These are phyloP conservation scores for Quercus berberidifolia DNA, from an alignment of 306 rosid genomes.

Conservation along the genomic window DNA sequence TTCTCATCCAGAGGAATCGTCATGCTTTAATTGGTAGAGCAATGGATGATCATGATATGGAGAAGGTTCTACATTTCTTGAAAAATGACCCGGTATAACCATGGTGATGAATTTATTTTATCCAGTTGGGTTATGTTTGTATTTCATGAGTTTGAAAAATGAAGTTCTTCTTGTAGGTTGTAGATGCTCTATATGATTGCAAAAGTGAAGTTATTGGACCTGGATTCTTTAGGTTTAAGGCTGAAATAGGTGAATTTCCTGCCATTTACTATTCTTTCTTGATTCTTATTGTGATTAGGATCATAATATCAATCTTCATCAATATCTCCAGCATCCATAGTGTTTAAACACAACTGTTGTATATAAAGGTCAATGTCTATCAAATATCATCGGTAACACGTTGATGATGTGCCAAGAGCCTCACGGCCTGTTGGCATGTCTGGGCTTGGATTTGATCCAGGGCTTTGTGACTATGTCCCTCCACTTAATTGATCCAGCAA, in stretches of 20 bases:
- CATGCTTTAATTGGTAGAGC: slow-evolving; percentile 99
- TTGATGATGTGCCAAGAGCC: neutral
- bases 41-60: slow-evolving; percentile 90
- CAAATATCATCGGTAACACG: neutral
- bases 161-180: slow-evolving; percentile 53
- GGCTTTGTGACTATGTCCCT: too few species aligned
- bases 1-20: slow-evolving; percentile 95
- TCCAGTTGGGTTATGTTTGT: neutral
- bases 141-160: slow-evolving; percentile 26
- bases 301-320: slow-evolving; percentile 12
- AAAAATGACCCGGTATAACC: slow-evolving; percentile 82
- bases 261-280: slow-evolving; percentile 10
- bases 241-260: slow-evolving; percentile 77
- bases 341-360: neutral
- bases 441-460: too few species aligned
- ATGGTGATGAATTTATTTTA: slow-evolving; percentile 10
- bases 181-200: slow-evolving; percentile 93
- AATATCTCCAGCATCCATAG: neutral
- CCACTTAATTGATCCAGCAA: too few species aligned
- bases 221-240: slow-evolving; percentile 95
- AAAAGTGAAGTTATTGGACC: slow-evolving; percentile 99
- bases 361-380: neutral
- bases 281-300: neutral
- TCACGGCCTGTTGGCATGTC: too few species aligned
- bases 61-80: slow-evolving; percentile 86